These are phyloP conservation scores for Solanum dulcamara DNA, from an alignment of 257 asterid genomes.

Conservation along the genomic window DNA sequence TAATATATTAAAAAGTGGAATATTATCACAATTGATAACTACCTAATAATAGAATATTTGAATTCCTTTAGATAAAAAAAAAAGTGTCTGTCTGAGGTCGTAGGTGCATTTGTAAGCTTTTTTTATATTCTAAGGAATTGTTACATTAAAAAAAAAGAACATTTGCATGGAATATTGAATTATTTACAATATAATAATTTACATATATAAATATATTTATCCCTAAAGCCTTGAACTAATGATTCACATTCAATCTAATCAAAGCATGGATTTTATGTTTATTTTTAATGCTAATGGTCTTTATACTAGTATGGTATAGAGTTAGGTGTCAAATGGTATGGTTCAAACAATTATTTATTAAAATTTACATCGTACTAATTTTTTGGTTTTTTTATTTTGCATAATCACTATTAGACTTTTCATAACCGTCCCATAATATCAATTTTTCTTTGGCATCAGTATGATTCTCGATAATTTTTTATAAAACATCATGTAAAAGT, in stretches of 20 bases:
- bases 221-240: neutral
- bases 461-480: too few relatives aligned
- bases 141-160: neutral
- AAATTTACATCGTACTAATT: too few relatives aligned
- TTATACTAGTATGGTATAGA: neutral
- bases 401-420: neutral
- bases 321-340: too few relatives aligned
- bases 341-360: too few relatives aligned
- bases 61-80: neutral
- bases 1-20: neutral
- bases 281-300: neutral
- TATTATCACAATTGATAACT: neutral
- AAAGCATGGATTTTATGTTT: neutral
- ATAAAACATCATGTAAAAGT: too few relatives aligned
- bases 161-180: neutral
- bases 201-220: neutral
- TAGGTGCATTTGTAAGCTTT: neutral
- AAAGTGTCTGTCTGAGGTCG: neutral
- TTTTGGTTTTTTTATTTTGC: too few relatives aligned
- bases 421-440: neutral
- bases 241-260: neutral
- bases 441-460: too few relatives aligned
- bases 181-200: neutral
- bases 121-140: neutral
- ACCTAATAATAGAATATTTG: neutral